These are phyloP conservation scores for Fusarium lyarnte DNA, from an alignment of 2,329 filamentous ascomycete genomes.

Conservation along the genomic window DNA sequence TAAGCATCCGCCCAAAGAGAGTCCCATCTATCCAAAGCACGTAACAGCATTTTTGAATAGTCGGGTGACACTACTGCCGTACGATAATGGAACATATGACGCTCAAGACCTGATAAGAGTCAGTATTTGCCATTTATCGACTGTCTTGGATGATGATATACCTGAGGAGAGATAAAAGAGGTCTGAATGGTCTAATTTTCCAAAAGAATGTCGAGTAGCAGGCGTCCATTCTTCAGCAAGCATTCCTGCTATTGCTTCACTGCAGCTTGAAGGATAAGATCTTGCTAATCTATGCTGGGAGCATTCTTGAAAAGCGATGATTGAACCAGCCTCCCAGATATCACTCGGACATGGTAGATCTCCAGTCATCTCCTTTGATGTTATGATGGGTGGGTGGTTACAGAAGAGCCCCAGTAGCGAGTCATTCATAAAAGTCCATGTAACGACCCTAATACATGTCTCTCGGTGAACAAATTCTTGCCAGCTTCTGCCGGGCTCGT, in stretches of 20 bases:
- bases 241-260: neutral
- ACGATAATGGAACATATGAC: constrained; percentile 15
- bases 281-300: rapidly evolving
- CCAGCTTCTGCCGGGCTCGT: neutral
- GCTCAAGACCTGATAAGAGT: neutral
- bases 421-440: constrained; percentile 26
- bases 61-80: neutral
- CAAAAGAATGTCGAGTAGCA: neutral
- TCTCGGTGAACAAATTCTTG: constrained; percentile 12
- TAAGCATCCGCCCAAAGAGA: constrained; percentile 6
- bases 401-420: constrained; percentile 9
- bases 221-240: constrained; percentile 10
- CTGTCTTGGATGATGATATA: neutral
- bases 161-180: neutral
- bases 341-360: constrained; percentile 14
- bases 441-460: constrained; percentile 25
- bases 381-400: constrained; percentile 18
- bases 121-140: neutral
- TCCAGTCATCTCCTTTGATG: constrained; percentile 23
- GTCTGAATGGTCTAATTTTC: neutral
- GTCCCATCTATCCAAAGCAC: constrained; percentile 24
- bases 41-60: neutral
- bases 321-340: constrained; percentile 24
- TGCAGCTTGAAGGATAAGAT: neutral
- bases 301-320: neutral